Base-by-base conservation (phyloP, 2,329 filamentous ascomycete genomes). In the Ophiostoma australiae region DNA sequence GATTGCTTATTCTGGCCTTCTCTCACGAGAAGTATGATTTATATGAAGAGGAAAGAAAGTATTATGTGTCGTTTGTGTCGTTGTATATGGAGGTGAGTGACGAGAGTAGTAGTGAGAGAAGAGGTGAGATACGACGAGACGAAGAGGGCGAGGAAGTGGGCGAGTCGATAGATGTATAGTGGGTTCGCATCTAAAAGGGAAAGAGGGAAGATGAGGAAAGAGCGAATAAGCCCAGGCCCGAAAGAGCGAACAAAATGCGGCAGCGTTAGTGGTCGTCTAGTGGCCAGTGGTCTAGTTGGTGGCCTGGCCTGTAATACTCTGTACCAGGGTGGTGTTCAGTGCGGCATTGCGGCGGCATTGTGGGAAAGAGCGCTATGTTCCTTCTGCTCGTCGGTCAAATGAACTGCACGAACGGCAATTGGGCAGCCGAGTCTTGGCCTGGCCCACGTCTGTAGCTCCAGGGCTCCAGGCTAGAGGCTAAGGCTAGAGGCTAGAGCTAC, bases 401-500 rank as follows among this genome's bases (percentile, higher is more conserved):
- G 69, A 73, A 73, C 72, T 74, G 66, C 69, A 61, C 48, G 66
- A 23, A 48, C 72, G 70, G 69, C 73, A 73, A 74, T 74, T 74
- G 73, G 72, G 66, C 68, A 65, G 65, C 66, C 66, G 67, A 41
- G 66, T 66, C 68, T 69, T 67, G 61, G 33, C 27, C 35, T 37
- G 7, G 23, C n/a, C 20, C 23, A n/a, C 23, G 52, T 58, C 52
- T 23, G 52, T 27, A 55, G 48, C 48, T 23, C 48, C 48, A 23
- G 20, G 3, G 39, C 39, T 41, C 39, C 39, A 41, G 39, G 39
- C 39, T 41, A 41, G 39, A 13, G 7, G 10, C 6, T 11, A 13
- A 41, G 39, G 39, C 39, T 41, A 41, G 39, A 41, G 39, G 39
- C 39, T 41, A 41, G 11, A 61, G n/a, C 27, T 31, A 31, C 27